Percentiles rank a stretch among this genome's conserved stretches.
phyloP scores from a whole-genome alignment of 345 rosid species.

The Arabis hirsuta region DNA sequence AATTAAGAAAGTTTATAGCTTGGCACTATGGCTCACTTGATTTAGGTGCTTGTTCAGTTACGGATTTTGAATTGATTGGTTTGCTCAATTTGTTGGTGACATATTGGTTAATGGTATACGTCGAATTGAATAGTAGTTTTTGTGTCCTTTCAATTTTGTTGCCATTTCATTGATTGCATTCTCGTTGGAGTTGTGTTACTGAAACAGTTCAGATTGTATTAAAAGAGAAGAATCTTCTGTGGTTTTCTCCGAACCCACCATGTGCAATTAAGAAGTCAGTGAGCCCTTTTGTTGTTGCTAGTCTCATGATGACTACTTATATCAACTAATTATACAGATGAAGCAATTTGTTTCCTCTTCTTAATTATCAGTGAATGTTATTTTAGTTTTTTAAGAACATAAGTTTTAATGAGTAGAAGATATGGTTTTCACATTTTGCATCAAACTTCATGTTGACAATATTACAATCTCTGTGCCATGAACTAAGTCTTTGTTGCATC shows the following conservation, averaged over 20 bases:
- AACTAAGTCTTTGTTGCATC: conserved; percentile 41
- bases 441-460: background rate
- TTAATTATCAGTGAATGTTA: background rate
- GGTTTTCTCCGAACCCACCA: background rate
- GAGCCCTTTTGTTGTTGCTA: background rate
- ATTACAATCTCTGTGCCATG: conserved; percentile 13
- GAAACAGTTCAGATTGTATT: background rate
- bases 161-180: background rate
- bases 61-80: too few species aligned
- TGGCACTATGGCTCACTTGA: too few species aligned
- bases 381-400: background rate
- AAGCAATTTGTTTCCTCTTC: background rate
- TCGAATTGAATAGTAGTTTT: background rate
- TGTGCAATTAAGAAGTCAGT: background rate
- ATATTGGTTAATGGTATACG: background rate
- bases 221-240: background rate
- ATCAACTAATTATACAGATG: background rate
- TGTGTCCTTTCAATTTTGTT: too few species aligned
- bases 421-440: background rate
- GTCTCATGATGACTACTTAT: background rate
- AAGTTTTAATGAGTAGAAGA: background rate
- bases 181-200: background rate
- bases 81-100: background rate
- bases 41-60: too few species aligned
- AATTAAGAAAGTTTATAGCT: too few species aligned